Evolutionary conservation across 495 filamentous ascomycete species (phyloP).

Genomic region (Daldinia bambusicola): DNA sequence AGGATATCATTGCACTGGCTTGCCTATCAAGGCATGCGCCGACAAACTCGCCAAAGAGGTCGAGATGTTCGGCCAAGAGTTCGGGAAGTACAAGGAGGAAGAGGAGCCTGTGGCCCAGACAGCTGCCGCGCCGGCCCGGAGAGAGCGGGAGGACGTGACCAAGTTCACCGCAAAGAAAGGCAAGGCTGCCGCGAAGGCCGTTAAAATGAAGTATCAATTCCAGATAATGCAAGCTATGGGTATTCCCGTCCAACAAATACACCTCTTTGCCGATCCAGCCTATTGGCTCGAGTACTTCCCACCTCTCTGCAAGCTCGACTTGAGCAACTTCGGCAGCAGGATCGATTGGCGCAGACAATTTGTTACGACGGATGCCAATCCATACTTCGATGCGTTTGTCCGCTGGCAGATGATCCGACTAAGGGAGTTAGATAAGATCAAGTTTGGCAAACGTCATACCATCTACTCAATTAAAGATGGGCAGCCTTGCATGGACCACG

Average conservation of each 20-base stretch:
- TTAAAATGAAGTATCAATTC: slow-evolving; percentile 76
- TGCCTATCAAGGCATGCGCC: slow-evolving; percentile 97
- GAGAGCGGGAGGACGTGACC: slow-evolving; percentile 73
- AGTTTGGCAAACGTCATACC: slow-evolving; percentile 93
- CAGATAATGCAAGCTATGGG: slow-evolving; percentile 77
- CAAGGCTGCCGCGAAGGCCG: slow-evolving; percentile 89
- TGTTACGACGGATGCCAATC: slow-evolving; percentile 96
- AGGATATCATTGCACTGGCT: slow-evolving; percentile 96
- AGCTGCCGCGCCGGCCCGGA: slow-evolving; percentile 34
- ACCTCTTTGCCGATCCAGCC: slow-evolving; percentile 85
- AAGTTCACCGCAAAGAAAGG: slow-evolving; percentile 96
- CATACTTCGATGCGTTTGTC: slow-evolving; percentile 95
- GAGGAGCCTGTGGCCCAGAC: slow-evolving; percentile 53
- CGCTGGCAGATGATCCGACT: slow-evolving; percentile 98
- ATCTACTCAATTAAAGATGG: slow-evolving; percentile 97
- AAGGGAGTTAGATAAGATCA: slow-evolving; percentile 88
- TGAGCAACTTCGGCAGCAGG: slow-evolving; percentile 83
- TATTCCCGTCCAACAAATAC: slow-evolving; percentile 85
- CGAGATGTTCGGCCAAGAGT: slow-evolving; percentile 86
- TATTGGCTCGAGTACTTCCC: slow-evolving; percentile 94
- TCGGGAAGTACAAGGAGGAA: slow-evolving; percentile 76
- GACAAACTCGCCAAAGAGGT: slow-evolving; percentile 93
- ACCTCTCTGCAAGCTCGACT: slow-evolving; percentile 79
- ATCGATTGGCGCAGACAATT: slow-evolving; percentile 94
- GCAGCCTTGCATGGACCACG: slow-evolving; percentile 98